Conservation (phyloP, 306 rosid genomes). For the Fragaria vesca region DNA sequence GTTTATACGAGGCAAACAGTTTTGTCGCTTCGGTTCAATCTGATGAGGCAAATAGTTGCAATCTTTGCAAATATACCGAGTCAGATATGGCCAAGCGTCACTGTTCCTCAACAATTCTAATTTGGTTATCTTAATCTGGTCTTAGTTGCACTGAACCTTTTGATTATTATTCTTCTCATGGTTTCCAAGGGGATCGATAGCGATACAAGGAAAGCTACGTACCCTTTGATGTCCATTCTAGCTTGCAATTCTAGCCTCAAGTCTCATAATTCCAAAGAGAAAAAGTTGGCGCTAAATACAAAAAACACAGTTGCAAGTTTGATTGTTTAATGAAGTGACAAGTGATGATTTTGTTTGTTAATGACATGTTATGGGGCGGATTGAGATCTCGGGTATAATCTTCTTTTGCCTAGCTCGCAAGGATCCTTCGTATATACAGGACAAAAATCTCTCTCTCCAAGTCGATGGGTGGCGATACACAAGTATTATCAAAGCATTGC, state of each 20-base stretch:
- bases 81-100: not conserved
- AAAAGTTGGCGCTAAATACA: not conserved
- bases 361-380: no score
- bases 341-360: not conserved
- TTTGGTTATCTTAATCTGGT: not conserved
- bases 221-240: not conserved
- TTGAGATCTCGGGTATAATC: no score
- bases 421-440: no score
- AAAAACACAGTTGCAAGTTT: not conserved
- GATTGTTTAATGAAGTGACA: not conserved
- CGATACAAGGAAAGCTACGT: not conserved
- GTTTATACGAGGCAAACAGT: not conserved
- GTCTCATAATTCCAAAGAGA: not conserved
- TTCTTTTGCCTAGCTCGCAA: no score
- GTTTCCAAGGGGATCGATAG: not conserved
- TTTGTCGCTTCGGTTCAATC: not conserved
- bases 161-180: not conserved
- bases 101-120: not conserved
- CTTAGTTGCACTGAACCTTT: not conserved
- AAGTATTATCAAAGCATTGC: no score
- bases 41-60: not conserved
- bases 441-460: no score
- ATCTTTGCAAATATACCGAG: not conserved
- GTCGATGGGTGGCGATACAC: no score
- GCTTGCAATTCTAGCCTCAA: not conserved